A percentile compares a stretch with the other conserved stretches of the same genome.
Conservation (phyloP, 1,284 basidiomycete genomes). For the Ganoderma multipileum region DNA sequence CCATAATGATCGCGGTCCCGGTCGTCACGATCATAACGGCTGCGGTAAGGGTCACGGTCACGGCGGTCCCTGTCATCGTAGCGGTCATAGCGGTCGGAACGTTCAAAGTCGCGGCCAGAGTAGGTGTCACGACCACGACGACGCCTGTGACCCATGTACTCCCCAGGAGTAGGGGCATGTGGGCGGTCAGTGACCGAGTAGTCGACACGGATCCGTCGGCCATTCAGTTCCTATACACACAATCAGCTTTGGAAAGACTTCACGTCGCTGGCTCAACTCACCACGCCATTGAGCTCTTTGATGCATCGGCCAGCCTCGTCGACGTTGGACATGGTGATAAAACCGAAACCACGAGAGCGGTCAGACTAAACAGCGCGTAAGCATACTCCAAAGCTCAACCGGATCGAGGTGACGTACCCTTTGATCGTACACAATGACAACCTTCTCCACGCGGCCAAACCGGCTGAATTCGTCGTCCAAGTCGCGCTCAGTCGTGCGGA, state of each 20-base stretch:
- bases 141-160: slow-evolving; percentile 95
- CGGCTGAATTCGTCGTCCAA: slow-evolving; percentile 93
- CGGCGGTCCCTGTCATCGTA: slow-evolving; percentile 59
- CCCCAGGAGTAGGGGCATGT: slow-evolving; percentile 95
- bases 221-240: slow-evolving; percentile 81
- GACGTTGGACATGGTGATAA: slow-evolving; percentile 90
- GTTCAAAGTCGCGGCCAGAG: slow-evolving; percentile 43
- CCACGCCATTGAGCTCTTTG: slow-evolving; percentile 91
- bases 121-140: slow-evolving; percentile 69
- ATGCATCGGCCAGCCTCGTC: slow-evolving; percentile 92
- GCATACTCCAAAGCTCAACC: slow-evolving; percentile 23
- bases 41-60: slow-evolving; percentile 50
- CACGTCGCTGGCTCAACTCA: slow-evolving; percentile 49
- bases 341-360: slow-evolving; percentile 96
- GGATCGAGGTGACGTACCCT: slow-evolving; percentile 63
- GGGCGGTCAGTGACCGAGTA: slow-evolving; percentile 94
- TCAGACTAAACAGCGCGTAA: slow-evolving; percentile 68
- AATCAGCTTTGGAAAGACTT: slow-evolving; percentile 15
- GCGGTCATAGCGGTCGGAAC: slow-evolving; percentile 38
- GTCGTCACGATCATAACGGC: slow-evolving; percentile 50
- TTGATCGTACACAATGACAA: slow-evolving; percentile 98
- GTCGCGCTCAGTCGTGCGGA: slow-evolving; percentile 93
- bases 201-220: slow-evolving; percentile 95
- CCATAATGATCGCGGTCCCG: slow-evolving; percentile 59
- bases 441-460: slow-evolving; percentile 93